Base-by-base conservation (phyloP, 805 yeast genomes). In the Candida xyloterini region DNA sequence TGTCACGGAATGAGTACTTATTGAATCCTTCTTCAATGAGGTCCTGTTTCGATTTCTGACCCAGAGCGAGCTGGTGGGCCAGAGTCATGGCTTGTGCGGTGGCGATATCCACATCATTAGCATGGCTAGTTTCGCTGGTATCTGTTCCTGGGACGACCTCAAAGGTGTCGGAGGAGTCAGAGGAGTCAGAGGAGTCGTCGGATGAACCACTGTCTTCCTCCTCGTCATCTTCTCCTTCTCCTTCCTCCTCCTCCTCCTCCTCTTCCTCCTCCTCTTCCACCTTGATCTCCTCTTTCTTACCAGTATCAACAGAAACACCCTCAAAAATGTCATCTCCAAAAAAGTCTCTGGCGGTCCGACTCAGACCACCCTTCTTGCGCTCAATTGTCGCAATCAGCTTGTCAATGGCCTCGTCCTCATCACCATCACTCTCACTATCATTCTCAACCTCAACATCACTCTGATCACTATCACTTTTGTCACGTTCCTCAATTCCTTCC, bases 31-130 rank as follows among this genome's bases (percentile, higher is more conserved):
- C 97, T 55, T 89, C 88, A n/a, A 87, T 69, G 41, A 91, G 69
- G 56, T 89, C 95, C 53, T 86, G 82, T 59, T 83, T 89, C 35
- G 81, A 78, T 68, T 73, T 84, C 55, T 87, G 89, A 8, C 96
- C 96, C 18, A 88, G 63, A 0, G 98, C 99, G 27, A 93, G 72
- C 63, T 93, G 89, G 59, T 93, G 99, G 0, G 99, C 99, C 54
- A 93, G 68, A 0, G 99, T 93, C 99, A 93, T 93, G 5, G 96
- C 96, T 60, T 89, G 95, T 1, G 84, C 95, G 2, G 96, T 89
- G 14, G 93, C 95, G 44, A 90, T 69, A 48, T 87, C 95, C 35
- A 87, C 79, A 44, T 78, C 83, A 37, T 77, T 71, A 43, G 76
- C 67, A 49, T 84, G 86, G 20, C 62, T 66, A 50, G 59, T 68